These are phyloP conservation scores for Chaetomium strumarium DNA, from an alignment of 2,329 filamentous ascomycete genomes.

Conservation along the genomic window DNA sequence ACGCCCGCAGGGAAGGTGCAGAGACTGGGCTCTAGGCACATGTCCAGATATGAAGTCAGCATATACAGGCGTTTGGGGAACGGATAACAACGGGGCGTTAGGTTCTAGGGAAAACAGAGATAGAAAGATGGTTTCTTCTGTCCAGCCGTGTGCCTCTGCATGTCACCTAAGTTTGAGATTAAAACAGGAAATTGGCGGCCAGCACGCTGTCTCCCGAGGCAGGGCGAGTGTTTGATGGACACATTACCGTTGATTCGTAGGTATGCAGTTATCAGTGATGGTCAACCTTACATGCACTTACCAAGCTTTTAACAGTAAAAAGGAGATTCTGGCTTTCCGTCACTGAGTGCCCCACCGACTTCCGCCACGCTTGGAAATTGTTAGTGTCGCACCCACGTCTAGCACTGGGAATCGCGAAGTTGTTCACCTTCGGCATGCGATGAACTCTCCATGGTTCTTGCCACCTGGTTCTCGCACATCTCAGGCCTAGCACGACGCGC, in stretches of 20 bases:
- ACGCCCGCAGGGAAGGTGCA: background rate
- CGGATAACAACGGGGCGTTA: conserved; percentile 4
- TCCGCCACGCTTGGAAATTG: conserved; percentile 13
- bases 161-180: no score
- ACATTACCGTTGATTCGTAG: no score
- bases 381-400: conserved; percentile 6
- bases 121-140: background rate
- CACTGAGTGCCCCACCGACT: background rate
- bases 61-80: conserved; percentile 12
- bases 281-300: no score
- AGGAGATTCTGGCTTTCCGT: background rate
- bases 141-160: background rate
- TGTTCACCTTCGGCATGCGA: conserved; percentile 12
- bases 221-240: no score
- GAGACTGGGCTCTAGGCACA: background rate
- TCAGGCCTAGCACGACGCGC: conserved; percentile 14
- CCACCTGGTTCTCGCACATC: conserved; percentile 17
- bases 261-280: no score
- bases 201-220: no score
- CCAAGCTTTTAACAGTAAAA: background rate
- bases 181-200: no score
- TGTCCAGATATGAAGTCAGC: background rate
- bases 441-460: conserved; percentile 20
- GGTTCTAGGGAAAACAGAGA: background rate
- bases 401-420: background rate